Evolutionary conservation across 805 yeast species (phyloP).

Genomic region (Ogataea ganodermae): DNA sequence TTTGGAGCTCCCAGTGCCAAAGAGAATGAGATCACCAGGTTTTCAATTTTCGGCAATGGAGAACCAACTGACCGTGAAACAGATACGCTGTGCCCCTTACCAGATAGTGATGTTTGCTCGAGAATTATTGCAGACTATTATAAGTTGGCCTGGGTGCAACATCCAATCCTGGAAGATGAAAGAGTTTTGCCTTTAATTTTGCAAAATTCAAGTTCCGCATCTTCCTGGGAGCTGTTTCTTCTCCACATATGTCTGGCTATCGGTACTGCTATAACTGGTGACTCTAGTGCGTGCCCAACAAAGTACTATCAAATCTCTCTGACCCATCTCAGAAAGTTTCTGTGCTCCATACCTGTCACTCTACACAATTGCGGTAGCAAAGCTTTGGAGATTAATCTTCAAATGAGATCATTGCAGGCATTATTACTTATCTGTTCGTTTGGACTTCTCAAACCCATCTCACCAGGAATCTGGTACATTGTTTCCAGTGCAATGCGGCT

Average conservation of each 20-base stretch:
- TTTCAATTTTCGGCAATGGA: conserved; percentile 20
- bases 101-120: conserved; percentile 10
- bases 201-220: neutral
- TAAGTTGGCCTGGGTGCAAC: conserved; percentile 24
- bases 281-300: conserved; percentile 9
- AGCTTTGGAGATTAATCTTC: conserved; percentile 4
- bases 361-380: conserved; percentile 3
- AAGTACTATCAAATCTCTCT: conserved; percentile 19
- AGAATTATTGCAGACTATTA: conserved; percentile 18
- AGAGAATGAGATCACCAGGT: conserved; percentile 16
- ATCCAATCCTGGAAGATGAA: conserved; percentile 20
- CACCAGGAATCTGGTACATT: conserved; percentile 51
- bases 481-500: conserved; percentile 45
- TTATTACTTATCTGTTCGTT: conserved; percentile 42
- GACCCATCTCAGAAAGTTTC: conserved; percentile 15
- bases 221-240: conserved; percentile 17
- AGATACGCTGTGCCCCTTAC: conserved; percentile 5
- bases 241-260: conserved; percentile 19
- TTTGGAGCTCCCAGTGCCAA: conserved; percentile 11
- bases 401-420: conserved; percentile 42
- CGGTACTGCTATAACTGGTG: conserved; percentile 24
- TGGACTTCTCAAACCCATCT: conserved; percentile 47
- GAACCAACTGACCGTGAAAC: conserved; percentile 3
- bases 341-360: conserved; percentile 12
- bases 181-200: conserved; percentile 7